Conservation (phyloP, 768 basidiomycete genomes). For the Cubamyces lactineus region DNA sequence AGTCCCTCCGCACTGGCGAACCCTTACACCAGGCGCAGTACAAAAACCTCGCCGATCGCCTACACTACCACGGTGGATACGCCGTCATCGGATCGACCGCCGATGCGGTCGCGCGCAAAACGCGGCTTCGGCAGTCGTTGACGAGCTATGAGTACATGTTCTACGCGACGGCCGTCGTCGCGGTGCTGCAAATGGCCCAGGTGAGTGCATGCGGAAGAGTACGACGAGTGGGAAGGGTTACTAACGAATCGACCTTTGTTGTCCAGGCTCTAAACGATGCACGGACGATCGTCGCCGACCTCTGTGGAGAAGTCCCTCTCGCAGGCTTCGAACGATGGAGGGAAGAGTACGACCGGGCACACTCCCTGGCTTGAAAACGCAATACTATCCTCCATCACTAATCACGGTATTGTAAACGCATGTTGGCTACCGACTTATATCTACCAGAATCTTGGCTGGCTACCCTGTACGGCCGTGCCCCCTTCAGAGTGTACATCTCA, state of each 20-base stretch:
- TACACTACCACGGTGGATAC: constrained; percentile 45
- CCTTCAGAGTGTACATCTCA: too few species aligned
- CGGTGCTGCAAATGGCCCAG: constrained; percentile 41
- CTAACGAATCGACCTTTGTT: not conserved
- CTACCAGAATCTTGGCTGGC: too few species aligned
- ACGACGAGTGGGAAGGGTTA: not conserved
- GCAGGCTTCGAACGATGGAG: constrained; percentile 44
- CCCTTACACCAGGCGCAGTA: constrained; percentile 49
- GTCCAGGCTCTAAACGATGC: constrained; percentile 42
- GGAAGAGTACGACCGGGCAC: constrained; percentile 38
- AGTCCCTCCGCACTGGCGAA: constrained; percentile 48
- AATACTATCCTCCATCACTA: too few species aligned
- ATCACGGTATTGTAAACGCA: too few species aligned
- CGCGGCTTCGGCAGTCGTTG: constrained; percentile 22
- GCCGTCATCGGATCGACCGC: constrained; percentile 13
- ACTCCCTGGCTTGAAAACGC: constrained; percentile 1
- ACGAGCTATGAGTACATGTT: constrained; percentile 40
- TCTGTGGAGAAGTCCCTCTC: constrained; percentile 47
- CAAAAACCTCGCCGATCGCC: constrained; percentile 45
- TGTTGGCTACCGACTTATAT: too few species aligned
- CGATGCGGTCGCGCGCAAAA: constrained; percentile 1
- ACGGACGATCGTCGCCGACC: constrained; percentile 38
- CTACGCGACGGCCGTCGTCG: constrained; percentile 44
- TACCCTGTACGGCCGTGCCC: too few species aligned
- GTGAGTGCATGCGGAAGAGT: constrained; percentile 24